Conservation (phyloP, 192 early-diverging fungal genomes). For the Podila epigama region DNA sequence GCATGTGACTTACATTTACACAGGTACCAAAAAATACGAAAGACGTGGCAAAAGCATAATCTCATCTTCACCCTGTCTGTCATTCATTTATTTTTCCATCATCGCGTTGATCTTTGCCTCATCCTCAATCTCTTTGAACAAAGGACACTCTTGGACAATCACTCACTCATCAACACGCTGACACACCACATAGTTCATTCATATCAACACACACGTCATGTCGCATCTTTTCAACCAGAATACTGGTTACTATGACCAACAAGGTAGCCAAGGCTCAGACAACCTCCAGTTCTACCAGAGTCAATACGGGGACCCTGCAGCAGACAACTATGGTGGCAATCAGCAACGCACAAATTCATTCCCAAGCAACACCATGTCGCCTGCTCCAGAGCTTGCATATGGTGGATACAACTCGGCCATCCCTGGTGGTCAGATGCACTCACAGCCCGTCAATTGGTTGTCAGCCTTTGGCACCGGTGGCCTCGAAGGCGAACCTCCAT, state of each 20-base stretch:
- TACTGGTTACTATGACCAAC: constrained; percentile 36
- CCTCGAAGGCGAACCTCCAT: constrained; percentile 90
- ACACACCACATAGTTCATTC: neutral
- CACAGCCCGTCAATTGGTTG: constrained; percentile 36
- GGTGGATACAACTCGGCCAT: constrained; percentile 32
- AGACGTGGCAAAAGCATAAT: no score
- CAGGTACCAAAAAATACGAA: no score
- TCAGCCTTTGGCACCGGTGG: constrained; percentile 93
- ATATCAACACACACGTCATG: constrained; percentile 3
- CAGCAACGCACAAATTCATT: constrained; percentile 42
- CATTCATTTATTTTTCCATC: no score
- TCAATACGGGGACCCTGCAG: constrained; percentile 55
- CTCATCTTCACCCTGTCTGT: no score
- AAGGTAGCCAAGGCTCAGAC: constrained; percentile 36
- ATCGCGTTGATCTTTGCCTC: no score
- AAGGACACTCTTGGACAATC: no score
- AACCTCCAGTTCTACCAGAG: constrained; percentile 64
- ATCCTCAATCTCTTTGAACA: no score
- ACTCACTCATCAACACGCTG: neutral
- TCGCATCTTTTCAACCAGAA: constrained; percentile 33
- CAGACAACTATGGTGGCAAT: constrained; percentile 19
- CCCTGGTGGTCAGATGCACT: constrained; percentile 35
- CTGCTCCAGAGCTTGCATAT: constrained; percentile 33
- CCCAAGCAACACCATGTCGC: constrained; percentile 25
- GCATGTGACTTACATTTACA: no score